phyloP scores from a whole-genome alignment of 495 filamentous ascomycete genomes.

The Cercophora sp. region DNA sequence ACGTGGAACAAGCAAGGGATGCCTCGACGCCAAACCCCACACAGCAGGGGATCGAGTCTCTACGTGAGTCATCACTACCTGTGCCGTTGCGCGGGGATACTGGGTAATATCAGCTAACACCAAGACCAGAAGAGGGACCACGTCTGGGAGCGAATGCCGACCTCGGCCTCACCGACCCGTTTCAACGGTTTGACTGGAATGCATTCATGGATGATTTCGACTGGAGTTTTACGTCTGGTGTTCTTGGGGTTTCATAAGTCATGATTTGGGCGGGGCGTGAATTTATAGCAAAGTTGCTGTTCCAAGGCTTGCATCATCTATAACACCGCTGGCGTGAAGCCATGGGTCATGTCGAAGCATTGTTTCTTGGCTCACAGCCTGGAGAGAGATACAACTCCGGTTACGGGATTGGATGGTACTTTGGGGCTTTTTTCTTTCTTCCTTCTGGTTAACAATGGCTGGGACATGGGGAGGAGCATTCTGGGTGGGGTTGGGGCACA shows the following conservation, averaged over 20 bases:
- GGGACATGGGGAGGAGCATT: too few relatives aligned
- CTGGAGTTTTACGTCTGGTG: constrained; percentile 36
- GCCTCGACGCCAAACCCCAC: constrained; percentile 9
- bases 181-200: constrained; percentile 40
- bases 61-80: constrained; percentile 11
- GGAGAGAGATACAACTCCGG: too few relatives aligned
- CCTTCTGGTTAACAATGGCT: too few relatives aligned
- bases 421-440: too few relatives aligned
- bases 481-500: too few relatives aligned
- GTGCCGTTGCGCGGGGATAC: neutral
- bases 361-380: too few relatives aligned
- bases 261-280: constrained; percentile 3
- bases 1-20: constrained; percentile 26
- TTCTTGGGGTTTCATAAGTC: neutral
- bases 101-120: neutral
- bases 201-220: constrained; percentile 45
- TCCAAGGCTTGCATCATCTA: too few relatives aligned
- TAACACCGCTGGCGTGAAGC: too few relatives aligned
- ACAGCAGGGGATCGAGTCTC: constrained; percentile 1
- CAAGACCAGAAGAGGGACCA: constrained; percentile 10
- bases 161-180: constrained; percentile 25
- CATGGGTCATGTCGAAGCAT: too few relatives aligned
- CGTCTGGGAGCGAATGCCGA: constrained; percentile 18
- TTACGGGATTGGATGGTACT: too few relatives aligned
- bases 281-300: too few relatives aligned